Evolutionary conservation across 495 filamentous ascomycete genomes (phyloP).

Genomic region (Physcia stellaris): DNA sequence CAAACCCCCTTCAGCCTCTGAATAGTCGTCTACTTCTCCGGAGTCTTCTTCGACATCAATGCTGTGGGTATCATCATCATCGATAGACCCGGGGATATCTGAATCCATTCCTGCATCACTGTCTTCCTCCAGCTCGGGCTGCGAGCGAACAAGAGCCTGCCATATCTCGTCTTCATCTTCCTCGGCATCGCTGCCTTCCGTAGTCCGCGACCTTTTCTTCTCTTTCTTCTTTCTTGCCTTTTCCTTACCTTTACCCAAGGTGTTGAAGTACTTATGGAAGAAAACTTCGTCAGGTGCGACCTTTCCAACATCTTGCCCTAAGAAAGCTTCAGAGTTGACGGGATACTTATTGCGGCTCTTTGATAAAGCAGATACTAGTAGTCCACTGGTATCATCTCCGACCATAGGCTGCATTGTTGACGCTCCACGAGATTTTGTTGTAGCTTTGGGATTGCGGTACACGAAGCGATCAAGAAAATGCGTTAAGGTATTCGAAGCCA

Average conservation of each 20-base stretch:
- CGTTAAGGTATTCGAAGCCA: slow-evolving; percentile 73
- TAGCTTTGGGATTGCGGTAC: slow-evolving; percentile 65
- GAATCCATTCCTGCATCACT: slow-evolving; percentile 27
- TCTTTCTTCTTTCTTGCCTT: slow-evolving; percentile 38
- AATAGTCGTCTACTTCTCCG: slow-evolving; percentile 28
- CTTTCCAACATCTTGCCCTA: slow-evolving; percentile 75
- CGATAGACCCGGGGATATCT: slow-evolving; percentile 15
- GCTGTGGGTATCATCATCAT: slow-evolving; percentile 28
- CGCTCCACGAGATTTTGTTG: slow-evolving; percentile 46
- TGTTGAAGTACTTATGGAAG: slow-evolving; percentile 92
- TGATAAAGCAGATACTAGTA: slow-evolving; percentile 47
- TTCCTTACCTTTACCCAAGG: slow-evolving; percentile 58
- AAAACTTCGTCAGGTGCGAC: slow-evolving; percentile 87
- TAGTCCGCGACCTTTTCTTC: slow-evolving; percentile 28
- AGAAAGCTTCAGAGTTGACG: slow-evolving; percentile 83
- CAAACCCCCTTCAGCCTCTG: slow-evolving; percentile 22
- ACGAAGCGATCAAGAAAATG: slow-evolving; percentile 96
- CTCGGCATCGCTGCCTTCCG: slow-evolving; percentile 17
- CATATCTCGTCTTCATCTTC: slow-evolving; percentile 57
- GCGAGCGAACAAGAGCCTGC: slow-evolving; percentile 75
- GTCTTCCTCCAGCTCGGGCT: slow-evolving; percentile 62
- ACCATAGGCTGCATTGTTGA: slow-evolving; percentile 95
- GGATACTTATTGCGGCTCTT: slow-evolving; percentile 31
- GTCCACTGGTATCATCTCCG: slow-evolving; percentile 44
- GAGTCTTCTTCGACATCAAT: slow-evolving; percentile 30